phyloP scores from a whole-genome alignment of 75 land plant genomes.

The Selaginella moellendorffii region DNA sequence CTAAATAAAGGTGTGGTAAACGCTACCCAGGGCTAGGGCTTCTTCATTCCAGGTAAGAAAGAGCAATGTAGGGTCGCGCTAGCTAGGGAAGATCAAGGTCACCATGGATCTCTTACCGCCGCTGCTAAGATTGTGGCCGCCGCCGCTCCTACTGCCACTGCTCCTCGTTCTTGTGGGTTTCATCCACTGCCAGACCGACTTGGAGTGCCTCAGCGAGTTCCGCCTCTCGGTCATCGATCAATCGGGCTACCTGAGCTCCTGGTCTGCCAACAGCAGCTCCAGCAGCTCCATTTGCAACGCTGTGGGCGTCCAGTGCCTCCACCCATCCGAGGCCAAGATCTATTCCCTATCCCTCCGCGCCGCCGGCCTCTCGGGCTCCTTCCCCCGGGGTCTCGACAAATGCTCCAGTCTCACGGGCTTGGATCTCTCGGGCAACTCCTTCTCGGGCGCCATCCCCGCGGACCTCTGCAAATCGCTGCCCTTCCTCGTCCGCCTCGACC shows the following conservation, averaged over 20 bases:
- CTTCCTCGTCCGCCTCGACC: constrained; percentile 38
- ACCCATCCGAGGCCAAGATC: constrained; percentile 36
- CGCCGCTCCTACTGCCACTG: too few relatives aligned
- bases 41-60: too few relatives aligned
- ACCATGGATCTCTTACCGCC: too few relatives aligned
- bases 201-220: constrained; percentile 24
- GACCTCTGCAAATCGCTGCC: constrained; percentile 21
- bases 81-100: too few relatives aligned
- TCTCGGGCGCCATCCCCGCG: constrained; percentile 29
- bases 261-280: constrained; percentile 26
- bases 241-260: constrained; percentile 16
- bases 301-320: constrained; percentile 48
- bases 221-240: constrained; percentile 23
- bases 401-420: constrained; percentile 31
- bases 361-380: constrained; percentile 27
- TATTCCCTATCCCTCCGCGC: constrained; percentile 21
- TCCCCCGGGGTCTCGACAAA: constrained; percentile 28
- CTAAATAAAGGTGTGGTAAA: too few relatives aligned
- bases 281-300: constrained; percentile 39
- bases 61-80: too few relatives aligned
- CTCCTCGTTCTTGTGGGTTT: too few relatives aligned
- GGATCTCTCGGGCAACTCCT: constrained; percentile 34
- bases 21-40: too few relatives aligned
- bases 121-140: too few relatives aligned
- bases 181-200: too few relatives aligned